phyloP scores from a whole-genome alignment of 1,284 basidiomycete species.

The Austroboletus niveus region DNA sequence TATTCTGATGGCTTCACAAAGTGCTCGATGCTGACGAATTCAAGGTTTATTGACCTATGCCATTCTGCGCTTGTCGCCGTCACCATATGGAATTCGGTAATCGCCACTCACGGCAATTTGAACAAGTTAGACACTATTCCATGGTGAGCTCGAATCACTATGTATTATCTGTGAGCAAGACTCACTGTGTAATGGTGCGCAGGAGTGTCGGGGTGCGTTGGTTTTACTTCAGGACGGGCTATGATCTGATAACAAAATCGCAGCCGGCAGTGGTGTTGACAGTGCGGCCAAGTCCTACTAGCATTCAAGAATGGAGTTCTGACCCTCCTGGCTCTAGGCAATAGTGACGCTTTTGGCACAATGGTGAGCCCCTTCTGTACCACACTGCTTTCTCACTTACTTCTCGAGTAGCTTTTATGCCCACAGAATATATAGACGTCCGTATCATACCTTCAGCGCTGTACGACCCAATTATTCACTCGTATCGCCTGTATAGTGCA shows the following conservation, averaged over 20 bases:
- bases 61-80: constrained; percentile 22
- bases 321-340: constrained; percentile 13
- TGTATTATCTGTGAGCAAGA: neutral
- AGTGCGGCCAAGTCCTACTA: constrained; percentile 6
- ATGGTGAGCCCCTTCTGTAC: constrained; percentile 2
- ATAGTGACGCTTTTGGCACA: constrained; percentile 26
- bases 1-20: neutral
- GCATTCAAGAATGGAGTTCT: neutral
- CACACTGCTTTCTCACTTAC: neutral
- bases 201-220: constrained; percentile 27
- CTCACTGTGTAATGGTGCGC: neutral
- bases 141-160: constrained; percentile 16
- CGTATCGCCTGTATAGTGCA: constrained; percentile 14
- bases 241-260: neutral
- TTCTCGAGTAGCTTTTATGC: constrained; percentile 20
- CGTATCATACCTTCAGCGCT: neutral
- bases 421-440: constrained; percentile 26
- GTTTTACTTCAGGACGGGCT: neutral
- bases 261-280: constrained; percentile 21
- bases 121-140: constrained; percentile 13
- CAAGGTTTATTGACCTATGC: constrained; percentile 21
- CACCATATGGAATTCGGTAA: constrained; percentile 25
- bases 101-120: constrained; percentile 17
- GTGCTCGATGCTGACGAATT: neutral
- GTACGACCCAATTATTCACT: neutral